phyloP scores from a whole-genome alignment of 768 basidiomycete genomes.

The Lyophyllum decastes region DNA sequence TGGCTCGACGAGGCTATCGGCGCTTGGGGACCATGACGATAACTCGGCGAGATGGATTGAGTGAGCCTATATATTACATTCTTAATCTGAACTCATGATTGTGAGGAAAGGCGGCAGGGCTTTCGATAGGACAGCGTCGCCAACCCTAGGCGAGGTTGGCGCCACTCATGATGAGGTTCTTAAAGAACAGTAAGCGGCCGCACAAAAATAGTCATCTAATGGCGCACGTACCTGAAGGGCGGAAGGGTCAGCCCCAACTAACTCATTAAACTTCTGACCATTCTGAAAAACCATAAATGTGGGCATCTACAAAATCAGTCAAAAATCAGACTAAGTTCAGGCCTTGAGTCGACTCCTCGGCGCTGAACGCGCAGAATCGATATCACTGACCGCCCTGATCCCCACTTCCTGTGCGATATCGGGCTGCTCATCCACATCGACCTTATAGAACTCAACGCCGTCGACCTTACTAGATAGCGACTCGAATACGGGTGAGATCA shows the following conservation, averaged over 20 bases:
- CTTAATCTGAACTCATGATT: too few species aligned
- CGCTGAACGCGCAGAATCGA: neutral
- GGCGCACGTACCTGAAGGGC: neutral
- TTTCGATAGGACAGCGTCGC: too few species aligned
- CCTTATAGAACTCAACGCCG: conserved; percentile 65
- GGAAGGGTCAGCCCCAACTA: neutral
- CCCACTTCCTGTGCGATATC: neutral
- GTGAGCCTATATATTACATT: too few species aligned
- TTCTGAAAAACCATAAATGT: neutral
- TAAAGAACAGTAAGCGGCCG: too few species aligned
- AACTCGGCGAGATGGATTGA: too few species aligned
- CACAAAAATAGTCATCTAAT: too few species aligned
- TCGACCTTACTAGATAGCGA: conserved; percentile 39
- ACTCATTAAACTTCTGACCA: neutral
- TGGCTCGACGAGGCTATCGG: too few species aligned
- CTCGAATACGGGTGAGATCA: conserved; percentile 70
- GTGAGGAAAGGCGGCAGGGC: too few species aligned
- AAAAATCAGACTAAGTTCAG: neutral
- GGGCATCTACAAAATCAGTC: neutral
- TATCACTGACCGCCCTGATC: neutral
- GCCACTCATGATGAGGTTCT: too few species aligned
- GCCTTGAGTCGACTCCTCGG: too few species aligned
- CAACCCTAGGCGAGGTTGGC: too few species aligned
- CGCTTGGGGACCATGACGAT: too few species aligned
- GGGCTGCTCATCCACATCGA: conserved; percentile 45